These are phyloP conservation scores for Neurospora sp. DNA, from an alignment of 495 filamentous ascomycete genomes.

Conservation along the genomic window DNA sequence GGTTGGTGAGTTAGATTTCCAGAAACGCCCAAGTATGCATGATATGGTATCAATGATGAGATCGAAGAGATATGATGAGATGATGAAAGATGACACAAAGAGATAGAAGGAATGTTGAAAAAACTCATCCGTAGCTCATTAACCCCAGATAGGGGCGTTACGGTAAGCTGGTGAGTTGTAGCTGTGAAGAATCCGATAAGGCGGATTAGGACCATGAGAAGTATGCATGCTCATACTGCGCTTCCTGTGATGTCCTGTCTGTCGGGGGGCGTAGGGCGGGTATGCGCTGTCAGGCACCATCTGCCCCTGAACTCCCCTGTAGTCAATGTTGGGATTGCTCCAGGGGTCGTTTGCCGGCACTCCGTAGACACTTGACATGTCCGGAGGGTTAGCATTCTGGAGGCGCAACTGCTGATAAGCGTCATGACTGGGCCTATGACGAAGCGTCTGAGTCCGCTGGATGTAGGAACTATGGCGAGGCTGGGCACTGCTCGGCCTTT, in stretches of 20 bases:
- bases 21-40: background rate
- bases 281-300: slow-evolving; percentile 15
- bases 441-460: slow-evolving; percentile 15
- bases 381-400: slow-evolving; percentile 21
- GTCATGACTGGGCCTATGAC: slow-evolving; percentile 34
- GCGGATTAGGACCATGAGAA: slow-evolving; percentile 10
- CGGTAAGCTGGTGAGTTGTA: slow-evolving; percentile 41
- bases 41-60: background rate
- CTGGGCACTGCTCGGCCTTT: slow-evolving; percentile 17
- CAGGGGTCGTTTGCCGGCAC: slow-evolving; percentile 16
- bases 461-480: slow-evolving; percentile 10
- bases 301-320: slow-evolving; percentile 16
- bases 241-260: slow-evolving; percentile 23
- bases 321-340: slow-evolving; percentile 20
- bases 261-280: slow-evolving; percentile 21
- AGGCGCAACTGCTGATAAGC: slow-evolving; percentile 15
- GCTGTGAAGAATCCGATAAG: slow-evolving; percentile 36
- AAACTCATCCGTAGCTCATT: background rate
- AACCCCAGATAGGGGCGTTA: slow-evolving; percentile 35
- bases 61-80: background rate
- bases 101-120: background rate
- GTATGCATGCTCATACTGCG: slow-evolving; percentile 23
- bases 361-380: slow-evolving; percentile 30
- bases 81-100: background rate
- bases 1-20: background rate